These are phyloP conservation scores for Fusarium longipes DNA, from an alignment of 2,329 filamentous ascomycete species.

Conservation along the genomic window DNA sequence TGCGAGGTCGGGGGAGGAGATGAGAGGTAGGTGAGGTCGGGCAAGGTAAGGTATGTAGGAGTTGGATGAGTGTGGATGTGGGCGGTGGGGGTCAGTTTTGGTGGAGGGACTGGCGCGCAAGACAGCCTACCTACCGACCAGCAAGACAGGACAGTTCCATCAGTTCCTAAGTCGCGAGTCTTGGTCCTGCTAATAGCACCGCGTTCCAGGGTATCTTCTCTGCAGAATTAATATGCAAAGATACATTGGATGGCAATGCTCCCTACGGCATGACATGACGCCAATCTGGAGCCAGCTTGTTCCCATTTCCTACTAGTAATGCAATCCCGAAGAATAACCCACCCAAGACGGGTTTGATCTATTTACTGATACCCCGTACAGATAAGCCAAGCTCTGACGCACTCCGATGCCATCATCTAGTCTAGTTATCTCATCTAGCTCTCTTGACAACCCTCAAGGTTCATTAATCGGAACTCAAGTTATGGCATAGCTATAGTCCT, in stretches of 20 bases:
- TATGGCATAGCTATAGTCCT: not conserved
- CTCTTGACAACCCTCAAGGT: slow-evolving; percentile 4
- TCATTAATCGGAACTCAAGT: slow-evolving; percentile 6
- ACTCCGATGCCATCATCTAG: slow-evolving; percentile 35
- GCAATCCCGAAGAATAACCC: slow-evolving; percentile 38
- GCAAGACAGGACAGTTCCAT: not conserved
- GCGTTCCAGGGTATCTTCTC: slow-evolving; percentile 26
- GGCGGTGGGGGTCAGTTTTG: slow-evolving; percentile 43
- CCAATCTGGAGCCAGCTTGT: slow-evolving; percentile 31
- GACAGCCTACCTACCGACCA: slow-evolving; percentile 3
- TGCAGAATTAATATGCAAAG: slow-evolving; percentile 9
- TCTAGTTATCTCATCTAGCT: slow-evolving; percentile 22
- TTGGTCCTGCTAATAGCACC: not conserved
- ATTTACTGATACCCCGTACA: slow-evolving; percentile 12
- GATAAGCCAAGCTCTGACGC: slow-evolving; percentile 22
- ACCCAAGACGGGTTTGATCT: slow-evolving; percentile 25
- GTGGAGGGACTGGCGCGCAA: slow-evolving; percentile 34
- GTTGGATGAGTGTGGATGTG: slow-evolving; percentile 42
- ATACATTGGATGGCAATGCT: slow-evolving; percentile 24
- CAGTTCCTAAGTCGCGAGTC: not conserved
- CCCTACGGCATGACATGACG: slow-evolving; percentile 35
- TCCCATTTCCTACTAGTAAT: slow-evolving; percentile 13
- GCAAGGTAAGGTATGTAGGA: slow-evolving; percentile 36
- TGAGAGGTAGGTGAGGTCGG: slow-evolving; percentile 7
- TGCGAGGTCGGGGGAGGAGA: slow-evolving; percentile 33